Evolutionary conservation across 2,329 filamentous ascomycete species (phyloP).

Genomic region (Lasiodiplodia sp.): DNA sequence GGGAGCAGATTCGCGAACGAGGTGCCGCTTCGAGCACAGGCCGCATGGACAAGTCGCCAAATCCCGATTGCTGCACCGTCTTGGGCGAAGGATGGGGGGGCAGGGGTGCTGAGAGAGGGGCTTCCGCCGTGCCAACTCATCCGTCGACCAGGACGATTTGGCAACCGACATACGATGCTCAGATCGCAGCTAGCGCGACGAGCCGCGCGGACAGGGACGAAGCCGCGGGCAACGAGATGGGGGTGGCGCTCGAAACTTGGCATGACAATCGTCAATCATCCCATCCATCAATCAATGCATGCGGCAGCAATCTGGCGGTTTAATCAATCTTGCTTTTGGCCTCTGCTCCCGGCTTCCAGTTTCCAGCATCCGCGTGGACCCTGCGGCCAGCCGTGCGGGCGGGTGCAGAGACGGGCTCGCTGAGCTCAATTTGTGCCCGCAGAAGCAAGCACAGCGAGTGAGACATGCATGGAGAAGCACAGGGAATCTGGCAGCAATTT

Average conservation of each 20-base stretch:
- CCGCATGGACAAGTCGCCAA: constrained; percentile 19
- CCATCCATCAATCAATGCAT: constrained; percentile 3
- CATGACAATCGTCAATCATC: constrained; percentile 5
- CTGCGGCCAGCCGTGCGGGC: constrained; percentile 25
- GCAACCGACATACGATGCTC: constrained; percentile 11
- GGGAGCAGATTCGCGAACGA: constrained; percentile 20
- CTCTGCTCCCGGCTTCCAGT: constrained; percentile 8
- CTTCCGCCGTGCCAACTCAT: constrained; percentile 46
- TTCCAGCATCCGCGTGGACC: constrained; percentile 24
- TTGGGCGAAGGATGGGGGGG: constrained; percentile 24
- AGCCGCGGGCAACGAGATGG: constrained; percentile 17
- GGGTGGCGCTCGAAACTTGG: constrained; percentile 18
- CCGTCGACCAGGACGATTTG: constrained; percentile 34
- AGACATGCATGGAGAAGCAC: constrained; percentile 24
- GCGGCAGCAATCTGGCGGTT: constrained; percentile 8
- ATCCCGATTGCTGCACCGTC: constrained; percentile 18
- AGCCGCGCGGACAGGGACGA: constrained; percentile 17
- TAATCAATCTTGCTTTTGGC: constrained; percentile 27
- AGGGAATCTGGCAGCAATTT: constrained; percentile 11
- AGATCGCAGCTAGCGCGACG: constrained; percentile 22
- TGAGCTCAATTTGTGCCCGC: constrained; percentile 10
- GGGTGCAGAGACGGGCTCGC: constrained; percentile 15
- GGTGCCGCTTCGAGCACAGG: constrained; percentile 13
- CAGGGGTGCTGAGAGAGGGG: constrained; percentile 9
- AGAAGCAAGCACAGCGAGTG: constrained; percentile 17